Percentiles rank a stretch among this genome's conserved stretches.
Conservation (phyloP, 805 yeast genomes). For the Saturnispora ahearnii region DNA sequence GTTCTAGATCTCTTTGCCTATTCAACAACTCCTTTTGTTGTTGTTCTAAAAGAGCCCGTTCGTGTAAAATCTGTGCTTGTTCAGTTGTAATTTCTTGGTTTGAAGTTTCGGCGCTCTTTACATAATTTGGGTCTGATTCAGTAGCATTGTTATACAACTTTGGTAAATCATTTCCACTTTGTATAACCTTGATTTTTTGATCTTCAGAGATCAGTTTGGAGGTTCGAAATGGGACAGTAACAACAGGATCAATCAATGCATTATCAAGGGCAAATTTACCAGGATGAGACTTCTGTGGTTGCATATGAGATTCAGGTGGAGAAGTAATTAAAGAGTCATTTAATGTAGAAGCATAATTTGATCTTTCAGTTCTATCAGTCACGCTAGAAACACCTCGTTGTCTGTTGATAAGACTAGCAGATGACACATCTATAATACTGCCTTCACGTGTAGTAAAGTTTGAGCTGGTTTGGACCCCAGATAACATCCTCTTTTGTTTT, state of each 20-base stretch:
- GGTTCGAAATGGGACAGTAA: constrained; percentile 9
- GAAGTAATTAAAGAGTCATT: constrained; percentile 6
- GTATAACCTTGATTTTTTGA: background rate
- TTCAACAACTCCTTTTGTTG: constrained; percentile 12
- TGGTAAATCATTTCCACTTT: background rate
- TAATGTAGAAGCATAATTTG: background rate
- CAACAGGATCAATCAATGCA: constrained; percentile 8
- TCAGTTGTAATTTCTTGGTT: constrained; percentile 1
- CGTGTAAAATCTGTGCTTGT: constrained; percentile 11
- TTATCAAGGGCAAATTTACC: constrained; percentile 6
- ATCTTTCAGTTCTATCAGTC: constrained; percentile 3
- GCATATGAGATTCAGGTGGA: constrained; percentile 1
- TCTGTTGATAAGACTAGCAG: background rate
- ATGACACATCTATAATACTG: constrained; percentile 1
- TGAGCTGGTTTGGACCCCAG: background rate
- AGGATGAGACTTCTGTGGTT: constrained; percentile 1
- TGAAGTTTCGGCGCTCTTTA: background rate
- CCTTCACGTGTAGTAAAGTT: constrained; percentile 10
- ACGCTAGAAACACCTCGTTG: constrained; percentile 3
- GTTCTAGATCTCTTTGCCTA: constrained; percentile 13
- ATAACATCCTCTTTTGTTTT: constrained; percentile 17
- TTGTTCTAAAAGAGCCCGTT: constrained; percentile 13
- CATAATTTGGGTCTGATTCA: background rate
- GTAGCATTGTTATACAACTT: background rate
- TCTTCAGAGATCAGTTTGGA: constrained; percentile 1